Conservation (phyloP, 306 rosid genomes). For the Boehmeria nivea region DNA sequence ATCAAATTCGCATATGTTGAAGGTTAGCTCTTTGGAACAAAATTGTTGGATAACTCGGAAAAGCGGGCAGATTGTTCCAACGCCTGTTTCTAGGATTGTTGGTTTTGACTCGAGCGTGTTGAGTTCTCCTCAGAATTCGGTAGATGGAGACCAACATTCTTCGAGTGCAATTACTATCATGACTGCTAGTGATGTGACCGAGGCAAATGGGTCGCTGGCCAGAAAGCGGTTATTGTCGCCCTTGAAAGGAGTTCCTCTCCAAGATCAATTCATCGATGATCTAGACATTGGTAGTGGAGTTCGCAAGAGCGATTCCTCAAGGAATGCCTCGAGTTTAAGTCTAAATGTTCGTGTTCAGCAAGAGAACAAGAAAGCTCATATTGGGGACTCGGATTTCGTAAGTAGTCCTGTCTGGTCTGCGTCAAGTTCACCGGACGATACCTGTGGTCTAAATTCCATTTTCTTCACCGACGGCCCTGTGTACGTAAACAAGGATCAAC, state of each 20-base stretch:
- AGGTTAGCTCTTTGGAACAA: constrained; percentile 35
- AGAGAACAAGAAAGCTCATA: constrained; percentile 49
- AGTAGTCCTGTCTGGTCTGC: constrained; percentile 34
- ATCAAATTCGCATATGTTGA: constrained; percentile 34
- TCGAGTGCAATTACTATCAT: constrained; percentile 25
- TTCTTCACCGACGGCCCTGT: constrained; percentile 26
- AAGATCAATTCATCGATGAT: constrained; percentile 42
- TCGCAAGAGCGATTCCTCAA: constrained; percentile 23
- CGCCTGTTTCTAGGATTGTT: constrained; percentile 45
- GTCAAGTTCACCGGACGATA: constrained; percentile 30
- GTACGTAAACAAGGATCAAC: constrained; percentile 26
- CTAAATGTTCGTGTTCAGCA: constrained; percentile 24
- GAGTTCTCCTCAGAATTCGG: constrained; percentile 25
- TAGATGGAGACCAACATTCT: constrained; percentile 31
- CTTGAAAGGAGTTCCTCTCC: constrained; percentile 43
- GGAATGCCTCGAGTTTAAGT: constrained; percentile 12
- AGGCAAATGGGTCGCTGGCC: constrained; percentile 27
- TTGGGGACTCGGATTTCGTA: constrained; percentile 19
- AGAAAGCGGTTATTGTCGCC: constrained; percentile 52
- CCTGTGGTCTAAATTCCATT: constrained; percentile 20
- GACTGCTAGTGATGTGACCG: constrained; percentile 26
- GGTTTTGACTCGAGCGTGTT: constrained; percentile 53
- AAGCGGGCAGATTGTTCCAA: constrained; percentile 31
- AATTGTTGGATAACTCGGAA: constrained; percentile 32
- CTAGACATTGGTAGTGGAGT: constrained; percentile 30